Evolutionary conservation across 441 rosid species (phyloP).

Genomic region (Rhodomyrtus psidioides): DNA sequence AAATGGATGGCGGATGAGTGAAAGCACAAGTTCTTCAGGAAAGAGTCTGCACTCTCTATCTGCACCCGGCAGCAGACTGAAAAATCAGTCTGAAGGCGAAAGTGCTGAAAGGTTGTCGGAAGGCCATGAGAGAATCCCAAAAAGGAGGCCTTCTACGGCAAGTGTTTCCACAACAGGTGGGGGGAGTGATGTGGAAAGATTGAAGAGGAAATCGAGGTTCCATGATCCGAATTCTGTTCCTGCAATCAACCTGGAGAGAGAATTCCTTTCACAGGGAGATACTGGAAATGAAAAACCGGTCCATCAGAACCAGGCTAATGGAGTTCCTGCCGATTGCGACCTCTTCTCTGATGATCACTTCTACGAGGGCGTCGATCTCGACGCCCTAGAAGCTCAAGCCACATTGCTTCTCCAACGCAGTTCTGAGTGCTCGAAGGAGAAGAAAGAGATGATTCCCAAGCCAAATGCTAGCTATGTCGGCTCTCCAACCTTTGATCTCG

Average conservation of each 20-base stretch:
- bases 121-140: constrained; percentile 18
- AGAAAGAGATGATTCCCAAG: constrained; percentile 20
- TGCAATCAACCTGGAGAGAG: constrained; percentile 49
- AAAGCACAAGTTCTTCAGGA: constrained; percentile 33
- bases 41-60: constrained; percentile 27
- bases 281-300: constrained; percentile 11
- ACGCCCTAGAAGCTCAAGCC: constrained; percentile 87
- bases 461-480: constrained; percentile 11
- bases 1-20: constrained; percentile 26
- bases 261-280: constrained; percentile 30
- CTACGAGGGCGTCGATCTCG: constrained; percentile 68
- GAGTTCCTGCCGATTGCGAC: constrained; percentile 9
- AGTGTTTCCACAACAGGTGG: constrained; percentile 16
- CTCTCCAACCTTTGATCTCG: not conserved
- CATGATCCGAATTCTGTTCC: constrained; percentile 33
- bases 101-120: constrained; percentile 17
- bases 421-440: constrained; percentile 19
- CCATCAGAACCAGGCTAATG: constrained; percentile 15
- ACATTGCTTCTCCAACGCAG: constrained; percentile 40
- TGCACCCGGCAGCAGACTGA: constrained; percentile 25
- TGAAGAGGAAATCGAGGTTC: constrained; percentile 50
- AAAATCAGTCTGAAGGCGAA: constrained; percentile 12
- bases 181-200: constrained; percentile 20
- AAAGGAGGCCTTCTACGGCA: constrained; percentile 13
- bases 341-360: constrained; percentile 54